phyloP scores from a whole-genome alignment of 139 green algal genomes.

The Micromonas pusilla region DNA sequence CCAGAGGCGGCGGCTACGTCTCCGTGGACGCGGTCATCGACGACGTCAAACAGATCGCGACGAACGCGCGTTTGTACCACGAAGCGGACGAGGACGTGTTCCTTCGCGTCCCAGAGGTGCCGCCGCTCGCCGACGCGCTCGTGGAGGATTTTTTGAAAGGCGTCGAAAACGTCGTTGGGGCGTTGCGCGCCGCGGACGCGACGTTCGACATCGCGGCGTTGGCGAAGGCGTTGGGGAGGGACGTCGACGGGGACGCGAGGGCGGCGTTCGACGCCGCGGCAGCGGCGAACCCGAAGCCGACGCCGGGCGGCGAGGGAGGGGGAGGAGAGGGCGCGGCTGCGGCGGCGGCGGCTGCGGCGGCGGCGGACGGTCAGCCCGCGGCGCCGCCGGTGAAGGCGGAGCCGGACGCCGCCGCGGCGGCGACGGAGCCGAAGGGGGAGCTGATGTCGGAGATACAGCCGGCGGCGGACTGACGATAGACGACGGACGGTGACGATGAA shows the following conservation, averaged over 20 bases:
- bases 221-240: too few relatives aligned
- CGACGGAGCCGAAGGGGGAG: not conserved
- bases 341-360: too few relatives aligned
- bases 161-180: not conserved
- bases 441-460: not conserved
- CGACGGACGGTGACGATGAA: slow-evolving; percentile 2
- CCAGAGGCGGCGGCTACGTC: not conserved
- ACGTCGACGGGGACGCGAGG: too few relatives aligned
- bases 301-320: too few relatives aligned
- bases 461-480: not conserved
- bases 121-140: not conserved
- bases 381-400: too few relatives aligned
- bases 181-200: not conserved
- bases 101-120: not conserved
- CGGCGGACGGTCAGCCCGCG: too few relatives aligned
- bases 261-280: too few relatives aligned
- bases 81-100: not conserved
- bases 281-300: too few relatives aligned
- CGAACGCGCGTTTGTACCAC: slow-evolving; percentile 12
- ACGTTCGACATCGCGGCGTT: too few relatives aligned
- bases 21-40: not conserved
- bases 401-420: too few relatives aligned
- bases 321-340: too few relatives aligned
- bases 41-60: not conserved
- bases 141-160: not conserved